These are phyloP conservation scores for Mortierella alpina DNA, from an alignment of 192 early-diverging fungal species.

Conservation along the genomic window DNA sequence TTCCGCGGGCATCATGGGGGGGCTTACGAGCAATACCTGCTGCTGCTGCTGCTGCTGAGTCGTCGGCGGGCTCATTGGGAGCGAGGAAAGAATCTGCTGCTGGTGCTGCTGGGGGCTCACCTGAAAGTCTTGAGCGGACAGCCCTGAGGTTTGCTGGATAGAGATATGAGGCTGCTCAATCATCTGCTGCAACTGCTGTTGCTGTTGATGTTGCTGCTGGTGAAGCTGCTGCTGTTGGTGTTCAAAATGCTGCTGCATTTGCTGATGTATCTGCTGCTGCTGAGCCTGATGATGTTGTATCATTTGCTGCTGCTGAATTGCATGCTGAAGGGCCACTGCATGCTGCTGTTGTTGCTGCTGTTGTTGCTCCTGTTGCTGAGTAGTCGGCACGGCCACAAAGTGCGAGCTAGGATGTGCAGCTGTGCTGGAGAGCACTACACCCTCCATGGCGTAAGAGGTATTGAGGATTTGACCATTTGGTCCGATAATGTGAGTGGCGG, in stretches of 20 bases:
- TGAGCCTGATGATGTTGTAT: slow-evolving; percentile 19
- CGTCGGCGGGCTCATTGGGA: slow-evolving; percentile 37
- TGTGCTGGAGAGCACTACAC: slow-evolving; percentile 41
- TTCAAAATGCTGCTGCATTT: slow-evolving; percentile 14
- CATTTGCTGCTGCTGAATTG: slow-evolving; percentile 37
- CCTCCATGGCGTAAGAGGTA: slow-evolving; percentile 49
- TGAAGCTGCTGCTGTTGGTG: slow-evolving; percentile 20
- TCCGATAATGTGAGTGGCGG: slow-evolving; percentile 20
- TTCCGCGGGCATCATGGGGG: slow-evolving; percentile 23
- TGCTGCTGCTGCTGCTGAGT: slow-evolving; percentile 25
- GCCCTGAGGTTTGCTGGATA: slow-evolving; percentile 6
- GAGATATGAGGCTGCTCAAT: slow-evolving; percentile 26
- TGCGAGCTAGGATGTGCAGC: slow-evolving; percentile 40
- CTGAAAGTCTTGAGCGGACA: slow-evolving; percentile 25
- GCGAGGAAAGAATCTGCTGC: slow-evolving; percentile 27
- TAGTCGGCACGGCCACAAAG: slow-evolving; percentile 47
- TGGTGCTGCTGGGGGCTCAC: slow-evolving; percentile 22
- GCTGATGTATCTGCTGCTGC: slow-evolving; percentile 20
- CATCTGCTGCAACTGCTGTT: slow-evolving; percentile 23
- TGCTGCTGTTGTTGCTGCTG: slow-evolving; percentile 38
- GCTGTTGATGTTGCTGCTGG: slow-evolving; percentile 17
- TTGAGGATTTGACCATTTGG: slow-evolving; percentile 24
- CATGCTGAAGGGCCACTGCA: not conserved
- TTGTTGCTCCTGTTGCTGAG: slow-evolving; percentile 24
- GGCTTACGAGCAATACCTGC: slow-evolving; percentile 27